Base-by-base conservation (phyloP, 768 basidiomycete species). In the Agaricus sinodeliciosus region DNA sequence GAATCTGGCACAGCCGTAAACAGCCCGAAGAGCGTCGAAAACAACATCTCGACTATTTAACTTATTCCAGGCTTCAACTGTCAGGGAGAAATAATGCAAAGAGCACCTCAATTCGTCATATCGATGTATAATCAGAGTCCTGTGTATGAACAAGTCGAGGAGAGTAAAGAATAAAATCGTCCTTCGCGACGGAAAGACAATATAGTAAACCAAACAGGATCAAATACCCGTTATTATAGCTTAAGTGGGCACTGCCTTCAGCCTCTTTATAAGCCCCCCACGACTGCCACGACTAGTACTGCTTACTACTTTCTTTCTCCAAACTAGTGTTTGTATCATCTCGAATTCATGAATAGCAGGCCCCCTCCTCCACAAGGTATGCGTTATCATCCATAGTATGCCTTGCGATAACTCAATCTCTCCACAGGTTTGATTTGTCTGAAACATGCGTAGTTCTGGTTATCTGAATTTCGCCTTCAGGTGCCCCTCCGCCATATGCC, bases 401-500 rank as follows among this genome's bases (percentile, higher is more conserved):
- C 7, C 3, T 2, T 31, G 31, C 11, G 31, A 31, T 31, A 2
- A 31, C 31, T 31, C 31, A 31, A 2, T 11, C 7, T 31, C 31
- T 7, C 1, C 11, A 11, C 7, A 31, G 31, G 31, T 31, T 31
- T 31, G 11, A 11, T 11, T 31, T 31, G 31, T 22, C 31, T 31
- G 31, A 31, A 31, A 31, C 31, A 31, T 31, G 31, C 31, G 7
- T 11, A 31, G 31, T 31, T 1, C 31, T 22, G 3, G 31, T 5
- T 31, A 8, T 8, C 31, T 8, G 31, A 31, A 31, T 31, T 28
- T 16, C 22, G 42, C 25, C 35, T 12, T 11, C 62, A 83, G 69
- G 74, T 51, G 59, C 77, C 51, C 72, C 80, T 18, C 81, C 82
- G 3, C 69, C 79, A 1, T 86, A 83, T 68, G 73, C 75, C n/a